phyloP scores from a whole-genome alignment of 208 protist species.

The Trypanosoma grayi region DNA sequence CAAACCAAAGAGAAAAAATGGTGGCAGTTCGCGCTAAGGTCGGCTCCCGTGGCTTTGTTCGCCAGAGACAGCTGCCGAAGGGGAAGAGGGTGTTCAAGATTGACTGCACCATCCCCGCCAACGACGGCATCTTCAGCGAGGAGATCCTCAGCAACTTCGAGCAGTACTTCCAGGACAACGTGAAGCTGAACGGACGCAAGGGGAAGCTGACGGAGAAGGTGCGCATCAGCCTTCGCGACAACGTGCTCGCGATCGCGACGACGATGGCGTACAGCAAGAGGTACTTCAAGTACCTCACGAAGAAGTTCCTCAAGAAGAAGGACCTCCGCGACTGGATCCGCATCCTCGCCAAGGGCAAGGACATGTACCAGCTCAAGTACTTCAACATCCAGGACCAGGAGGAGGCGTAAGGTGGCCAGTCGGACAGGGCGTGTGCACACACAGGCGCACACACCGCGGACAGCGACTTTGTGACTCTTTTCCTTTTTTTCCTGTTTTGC shows the following conservation, averaged over 20 bases:
- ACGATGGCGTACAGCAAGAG: constrained; percentile 97
- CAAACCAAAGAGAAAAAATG: constrained; percentile 34
- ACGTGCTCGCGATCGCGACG: constrained; percentile 88
- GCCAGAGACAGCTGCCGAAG: constrained; percentile 85
- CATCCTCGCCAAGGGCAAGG: constrained; percentile 94
- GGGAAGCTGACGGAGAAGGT: constrained; percentile 96
- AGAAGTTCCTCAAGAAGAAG: constrained; percentile 99
- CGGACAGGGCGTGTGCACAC: no score
- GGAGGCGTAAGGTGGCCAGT: constrained; percentile 80
- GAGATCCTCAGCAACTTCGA: constrained; percentile 89
- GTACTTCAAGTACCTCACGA: constrained; percentile 99
- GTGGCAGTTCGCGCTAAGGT: constrained; percentile 91
- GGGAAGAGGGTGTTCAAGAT: constrained; percentile 89
- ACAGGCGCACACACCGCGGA: no score
- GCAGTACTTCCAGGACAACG: constrained; percentile 96
- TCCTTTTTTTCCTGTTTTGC: no score
- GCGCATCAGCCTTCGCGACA: constrained; percentile 80
- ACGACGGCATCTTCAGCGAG: constrained; percentile 71
- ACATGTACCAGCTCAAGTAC: constrained; percentile 97
- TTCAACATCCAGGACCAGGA: constrained; percentile 97
- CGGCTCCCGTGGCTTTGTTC: constrained; percentile 77
- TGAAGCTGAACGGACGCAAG: constrained; percentile 98
- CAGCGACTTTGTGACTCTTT: no score
- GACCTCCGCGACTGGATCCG: constrained; percentile 97
- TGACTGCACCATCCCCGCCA: constrained; percentile 51